Evolutionary conservation across 2,329 filamentous ascomycete species (phyloP).

Genomic region (Tolypocladium inflatum): DNA sequence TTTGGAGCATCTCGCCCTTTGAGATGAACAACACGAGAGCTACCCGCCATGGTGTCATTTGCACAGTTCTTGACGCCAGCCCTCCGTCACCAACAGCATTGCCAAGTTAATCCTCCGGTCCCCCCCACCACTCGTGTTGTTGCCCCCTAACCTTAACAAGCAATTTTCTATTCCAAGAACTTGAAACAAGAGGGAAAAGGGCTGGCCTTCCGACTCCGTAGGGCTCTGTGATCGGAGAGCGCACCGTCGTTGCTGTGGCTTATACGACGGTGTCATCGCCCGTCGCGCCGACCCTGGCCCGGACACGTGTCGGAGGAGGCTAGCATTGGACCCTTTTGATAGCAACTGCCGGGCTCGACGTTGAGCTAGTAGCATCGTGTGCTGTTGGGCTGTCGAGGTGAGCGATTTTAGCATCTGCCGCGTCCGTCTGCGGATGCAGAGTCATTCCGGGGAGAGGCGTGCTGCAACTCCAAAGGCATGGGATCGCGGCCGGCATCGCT

Average conservation of each 20-base stretch:
- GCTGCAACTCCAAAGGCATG: not conserved
- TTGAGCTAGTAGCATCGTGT: not conserved
- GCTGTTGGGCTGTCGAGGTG: not conserved
- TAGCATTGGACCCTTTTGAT: not conserved
- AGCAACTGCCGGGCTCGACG: not conserved
- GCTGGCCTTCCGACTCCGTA: no score
- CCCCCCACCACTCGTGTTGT: no score
- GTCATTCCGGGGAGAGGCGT: not conserved
- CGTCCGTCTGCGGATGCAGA: not conserved
- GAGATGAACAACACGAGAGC: no score
- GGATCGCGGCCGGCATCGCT: not conserved
- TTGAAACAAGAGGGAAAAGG: no score
- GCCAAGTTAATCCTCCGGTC: no score
- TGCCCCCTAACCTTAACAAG: no score
- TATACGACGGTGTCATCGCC: not conserved
- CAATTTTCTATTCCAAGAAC: no score
- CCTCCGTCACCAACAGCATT: no score
- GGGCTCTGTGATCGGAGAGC: no score
- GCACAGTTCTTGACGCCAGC: no score
- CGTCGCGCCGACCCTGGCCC: not conserved
- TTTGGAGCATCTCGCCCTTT: no score
- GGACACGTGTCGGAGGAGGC: not conserved
- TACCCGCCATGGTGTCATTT: no score
- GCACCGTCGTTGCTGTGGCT: not conserved
- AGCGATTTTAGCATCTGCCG: not conserved